These are phyloP conservation scores for Carex pumila DNA, from an alignment of 176 grass and related monocot species.

Conservation along the genomic window DNA sequence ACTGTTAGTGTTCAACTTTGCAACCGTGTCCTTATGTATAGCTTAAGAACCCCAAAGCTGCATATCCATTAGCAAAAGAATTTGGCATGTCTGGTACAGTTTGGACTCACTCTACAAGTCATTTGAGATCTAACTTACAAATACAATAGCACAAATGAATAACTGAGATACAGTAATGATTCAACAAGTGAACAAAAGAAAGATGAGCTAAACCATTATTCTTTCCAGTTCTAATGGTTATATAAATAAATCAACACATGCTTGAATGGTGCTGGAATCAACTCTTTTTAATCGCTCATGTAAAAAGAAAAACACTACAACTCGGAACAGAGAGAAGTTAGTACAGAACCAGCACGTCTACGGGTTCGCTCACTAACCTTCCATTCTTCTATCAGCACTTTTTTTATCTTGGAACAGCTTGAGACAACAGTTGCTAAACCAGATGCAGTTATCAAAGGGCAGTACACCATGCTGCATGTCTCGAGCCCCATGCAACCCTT, in stretches of 20 bases:
- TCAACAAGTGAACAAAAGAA: background rate
- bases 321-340: constrained; percentile 53
- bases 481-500: constrained; percentile 48
- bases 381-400: constrained; percentile 66
- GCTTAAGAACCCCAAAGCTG: background rate
- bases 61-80: background rate
- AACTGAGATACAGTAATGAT: background rate
- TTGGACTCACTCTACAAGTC: background rate
- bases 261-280: background rate
- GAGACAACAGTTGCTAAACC: constrained; percentile 74
- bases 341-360: constrained; percentile 45
- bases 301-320: constrained; percentile 23
- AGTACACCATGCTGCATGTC: constrained; percentile 67
- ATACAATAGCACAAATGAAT: background rate
- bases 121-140: background rate
- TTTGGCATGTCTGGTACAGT: background rate
- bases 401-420: constrained; percentile 62
- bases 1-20: background rate
- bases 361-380: constrained; percentile 74
- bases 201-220: background rate
- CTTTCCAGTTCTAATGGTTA: background rate
- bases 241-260: background rate
- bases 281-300: background rate
- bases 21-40: background rate
- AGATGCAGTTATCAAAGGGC: constrained; percentile 39